These are phyloP conservation scores for Leptographium wingfieldii DNA, from an alignment of 2,329 filamentous ascomycete genomes.

Conservation along the genomic window DNA sequence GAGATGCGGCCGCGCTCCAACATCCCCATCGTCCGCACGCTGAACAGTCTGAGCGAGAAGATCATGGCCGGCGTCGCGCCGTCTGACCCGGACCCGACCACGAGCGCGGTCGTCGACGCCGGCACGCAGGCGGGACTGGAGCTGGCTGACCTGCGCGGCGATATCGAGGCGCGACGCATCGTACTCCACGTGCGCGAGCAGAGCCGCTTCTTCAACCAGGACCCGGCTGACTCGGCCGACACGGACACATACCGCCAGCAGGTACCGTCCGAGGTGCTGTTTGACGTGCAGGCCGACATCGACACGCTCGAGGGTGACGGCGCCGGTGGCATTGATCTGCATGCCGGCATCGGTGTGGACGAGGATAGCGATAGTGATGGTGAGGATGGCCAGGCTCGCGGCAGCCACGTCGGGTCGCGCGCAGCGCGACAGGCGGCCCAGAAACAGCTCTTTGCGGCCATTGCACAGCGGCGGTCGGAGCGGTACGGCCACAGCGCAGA, in stretches of 20 bases:
- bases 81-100: conserved; percentile 56
- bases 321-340: conserved; percentile 44
- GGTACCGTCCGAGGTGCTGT: conserved; percentile 55
- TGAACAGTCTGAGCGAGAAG: conserved; percentile 87
- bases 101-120: conserved; percentile 56
- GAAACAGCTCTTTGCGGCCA: conserved; percentile 51
- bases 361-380: conserved; percentile 54
- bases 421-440: conserved; percentile 52
- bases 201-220: conserved; percentile 60
- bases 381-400: conserved; percentile 26
- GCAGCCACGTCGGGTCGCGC: conserved; percentile 53
- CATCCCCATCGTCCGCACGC: conserved; percentile 74
- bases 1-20: conserved; percentile 79
- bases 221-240: conserved; percentile 33
- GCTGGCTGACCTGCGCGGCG: conserved; percentile 67
- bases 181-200: conserved; percentile 83
- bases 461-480: conserved; percentile 48
- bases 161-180: conserved; percentile 63
- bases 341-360: conserved; percentile 52
- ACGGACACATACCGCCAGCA: conserved; percentile 51
- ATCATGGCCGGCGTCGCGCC: conserved; percentile 81
- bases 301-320: conserved; percentile 34
- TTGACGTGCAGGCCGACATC: conserved; percentile 51
- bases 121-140: conserved; percentile 61
- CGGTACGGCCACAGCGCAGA: conserved; percentile 38